These are phyloP conservation scores for Leccinum fibrillosum DNA, from an alignment of 768 basidiomycete genomes.

Conservation along the genomic window DNA sequence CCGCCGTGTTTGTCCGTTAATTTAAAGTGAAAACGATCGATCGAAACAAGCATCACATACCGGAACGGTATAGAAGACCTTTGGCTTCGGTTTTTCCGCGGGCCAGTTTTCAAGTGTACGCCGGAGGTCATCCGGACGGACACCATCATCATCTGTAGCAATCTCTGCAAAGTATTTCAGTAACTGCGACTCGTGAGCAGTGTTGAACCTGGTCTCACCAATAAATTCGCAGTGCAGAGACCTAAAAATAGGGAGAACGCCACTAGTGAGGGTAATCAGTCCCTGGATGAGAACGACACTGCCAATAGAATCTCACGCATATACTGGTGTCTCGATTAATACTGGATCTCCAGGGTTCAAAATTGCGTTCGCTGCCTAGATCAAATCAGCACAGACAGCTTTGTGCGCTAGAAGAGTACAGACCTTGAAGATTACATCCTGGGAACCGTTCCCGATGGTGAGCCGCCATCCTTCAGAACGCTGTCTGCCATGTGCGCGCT, in stretches of 20 bases:
- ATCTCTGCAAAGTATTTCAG: conserved; percentile 52
- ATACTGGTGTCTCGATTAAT: conserved; percentile 79
- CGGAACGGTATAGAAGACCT: conserved; percentile 77
- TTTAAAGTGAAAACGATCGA: conserved; percentile 1
- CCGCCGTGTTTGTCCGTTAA: neutral
- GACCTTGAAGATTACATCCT: conserved; percentile 89
- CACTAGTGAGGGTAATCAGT: conserved; percentile 37
- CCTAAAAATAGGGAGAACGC: conserved; percentile 62
- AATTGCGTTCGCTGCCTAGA: conserved; percentile 65
- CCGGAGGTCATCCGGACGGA: conserved; percentile 57
- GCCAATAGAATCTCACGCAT: conserved; percentile 48
- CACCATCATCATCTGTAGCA: conserved; percentile 70
- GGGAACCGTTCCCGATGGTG: conserved; percentile 79
- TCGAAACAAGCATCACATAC: conserved; percentile 36
- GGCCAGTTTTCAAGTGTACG: conserved; percentile 75
- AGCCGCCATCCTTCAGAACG: conserved; percentile 68
- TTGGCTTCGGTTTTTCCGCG: conserved; percentile 63
- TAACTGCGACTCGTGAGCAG: neutral
- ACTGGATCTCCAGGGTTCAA: conserved; percentile 78
- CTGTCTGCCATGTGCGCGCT: conserved; percentile 59
- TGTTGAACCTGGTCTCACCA: conserved; percentile 36
- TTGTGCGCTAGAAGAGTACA: neutral
- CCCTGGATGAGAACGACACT: conserved; percentile 11
- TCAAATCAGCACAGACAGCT: conserved; percentile 9
- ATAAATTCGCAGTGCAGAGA: conserved; percentile 55